phyloP scores from a whole-genome alignment of 108 stramenopile species.

The Cylindrotheca closterium region DNA sequence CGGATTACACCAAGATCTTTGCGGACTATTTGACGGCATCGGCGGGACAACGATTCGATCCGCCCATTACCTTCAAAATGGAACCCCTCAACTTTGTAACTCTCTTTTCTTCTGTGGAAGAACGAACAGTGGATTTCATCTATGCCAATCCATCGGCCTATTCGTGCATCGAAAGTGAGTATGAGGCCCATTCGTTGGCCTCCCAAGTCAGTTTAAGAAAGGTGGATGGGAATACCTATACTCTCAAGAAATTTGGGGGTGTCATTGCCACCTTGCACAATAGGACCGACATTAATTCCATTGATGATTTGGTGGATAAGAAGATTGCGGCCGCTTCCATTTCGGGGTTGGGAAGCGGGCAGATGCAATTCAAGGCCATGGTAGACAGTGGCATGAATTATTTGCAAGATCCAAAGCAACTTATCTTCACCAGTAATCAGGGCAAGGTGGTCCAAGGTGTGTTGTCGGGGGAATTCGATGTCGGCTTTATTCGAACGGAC shows the following conservation, averaged over 20 bases:
- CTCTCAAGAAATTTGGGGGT: conserved; percentile 39
- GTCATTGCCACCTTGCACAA: conserved; percentile 21
- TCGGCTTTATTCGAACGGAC: conserved; percentile 44
- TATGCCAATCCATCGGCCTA: conserved; percentile 44
- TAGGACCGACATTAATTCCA: conserved; percentile 16
- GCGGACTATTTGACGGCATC: conserved; percentile 29
- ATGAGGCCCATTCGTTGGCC: conserved; percentile 30
- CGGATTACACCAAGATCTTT: conserved; percentile 35
- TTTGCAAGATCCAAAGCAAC: conserved; percentile 33
- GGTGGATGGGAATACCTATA: conserved; percentile 25
- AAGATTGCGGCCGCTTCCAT: conserved; percentile 35
- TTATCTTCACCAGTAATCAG: conserved; percentile 41
- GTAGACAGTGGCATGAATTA: conserved; percentile 26
- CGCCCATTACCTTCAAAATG: conserved; percentile 28
- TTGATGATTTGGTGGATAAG: conserved; percentile 26
- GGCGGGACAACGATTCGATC: conserved; percentile 34
- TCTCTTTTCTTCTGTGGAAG: conserved; percentile 7
- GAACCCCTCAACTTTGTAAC: conserved; percentile 16
- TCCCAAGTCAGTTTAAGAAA: conserved; percentile 26
- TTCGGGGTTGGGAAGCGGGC: conserved; percentile 37
- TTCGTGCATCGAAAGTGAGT: conserved; percentile 37
- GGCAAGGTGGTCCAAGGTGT: conserved; percentile 36
- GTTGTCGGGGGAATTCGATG: conserved; percentile 36
- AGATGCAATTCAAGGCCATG: conserved; percentile 43
- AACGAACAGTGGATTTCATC: conserved; percentile 23